These are phyloP conservation scores for Leersia perrieri DNA, from an alignment of 176 grass and related monocot species.

Conservation along the genomic window DNA sequence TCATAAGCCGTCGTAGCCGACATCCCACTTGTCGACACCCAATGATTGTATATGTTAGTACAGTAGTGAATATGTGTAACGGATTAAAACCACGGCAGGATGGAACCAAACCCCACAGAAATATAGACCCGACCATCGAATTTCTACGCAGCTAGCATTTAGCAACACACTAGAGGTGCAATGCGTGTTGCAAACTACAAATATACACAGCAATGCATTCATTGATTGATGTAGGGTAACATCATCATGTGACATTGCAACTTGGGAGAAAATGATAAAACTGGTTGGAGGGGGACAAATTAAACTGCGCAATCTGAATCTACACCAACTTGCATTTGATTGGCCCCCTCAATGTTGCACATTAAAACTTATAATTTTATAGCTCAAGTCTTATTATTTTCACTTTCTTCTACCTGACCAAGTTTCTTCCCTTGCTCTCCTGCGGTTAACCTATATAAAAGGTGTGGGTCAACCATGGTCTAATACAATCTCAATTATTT, in stretches of 20 bases:
- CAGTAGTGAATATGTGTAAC: background rate
- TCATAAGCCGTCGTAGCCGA: background rate
- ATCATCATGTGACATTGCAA: slow-evolving; percentile 11
- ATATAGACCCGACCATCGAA: background rate
- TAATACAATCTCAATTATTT: background rate
- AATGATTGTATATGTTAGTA: background rate
- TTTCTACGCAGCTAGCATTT: background rate
- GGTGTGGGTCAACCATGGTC: background rate
- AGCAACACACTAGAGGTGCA: background rate
- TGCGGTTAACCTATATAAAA: background rate
- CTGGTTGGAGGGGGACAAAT: background rate
- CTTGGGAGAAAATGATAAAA: slow-evolving; percentile 1
- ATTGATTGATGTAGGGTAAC: background rate
- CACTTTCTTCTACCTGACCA: background rate
- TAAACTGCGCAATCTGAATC: background rate
- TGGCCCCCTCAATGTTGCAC: background rate
- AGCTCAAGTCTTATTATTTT: background rate
- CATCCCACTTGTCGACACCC: background rate
- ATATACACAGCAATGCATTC: background rate
- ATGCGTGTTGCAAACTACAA: background rate
- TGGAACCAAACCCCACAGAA: background rate
- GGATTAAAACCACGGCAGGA: background rate
- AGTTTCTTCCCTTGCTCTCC: background rate
- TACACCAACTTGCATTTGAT: background rate
- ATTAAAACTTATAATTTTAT: background rate